Percentiles rank a stretch among this genome's conserved stretches.
Conservation (phyloP, 257 asterid species). For the Primulina huaijiensis region DNA sequence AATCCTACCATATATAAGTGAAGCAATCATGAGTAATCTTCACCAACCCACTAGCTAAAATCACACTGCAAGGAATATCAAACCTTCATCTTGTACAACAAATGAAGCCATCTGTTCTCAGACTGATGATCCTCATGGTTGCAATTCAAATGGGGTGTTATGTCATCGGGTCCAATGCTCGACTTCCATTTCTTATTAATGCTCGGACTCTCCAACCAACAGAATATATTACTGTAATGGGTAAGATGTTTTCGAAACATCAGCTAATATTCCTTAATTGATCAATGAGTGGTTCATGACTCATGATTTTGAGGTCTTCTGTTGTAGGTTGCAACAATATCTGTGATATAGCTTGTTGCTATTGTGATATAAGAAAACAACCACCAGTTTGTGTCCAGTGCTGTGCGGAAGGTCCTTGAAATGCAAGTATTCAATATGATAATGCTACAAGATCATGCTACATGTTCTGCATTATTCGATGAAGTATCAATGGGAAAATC, state of each 20-base stretch:
- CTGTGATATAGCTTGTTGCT: conserved; percentile 45
- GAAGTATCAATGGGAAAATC: not conserved
- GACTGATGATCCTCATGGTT: conserved; percentile 20
- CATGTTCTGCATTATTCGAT: not conserved
- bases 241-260: conserved; percentile 9
- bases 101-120: conserved; percentile 22
- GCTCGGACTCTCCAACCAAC: conserved; percentile 22
- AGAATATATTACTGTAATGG: conserved; percentile 34
- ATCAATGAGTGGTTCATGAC: not conserved
- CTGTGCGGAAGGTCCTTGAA: conserved; percentile 37
- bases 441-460: not conserved
- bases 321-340: conserved; percentile 38
- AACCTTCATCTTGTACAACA: not conserved
- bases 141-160: conserved; percentile 1
- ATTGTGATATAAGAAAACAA: conserved; percentile 39
- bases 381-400: conserved; percentile 46
- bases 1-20: conserved; percentile 14
- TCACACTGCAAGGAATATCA: not conserved
- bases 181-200: conserved; percentile 18
- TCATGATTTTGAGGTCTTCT: not conserved
- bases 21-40: not conserved
- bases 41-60: conserved; percentile 16
- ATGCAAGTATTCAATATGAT: not conserved
- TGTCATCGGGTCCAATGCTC: conserved; percentile 17
- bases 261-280: not conserved